These are phyloP conservation scores for Atalantia buxifolia DNA, from an alignment of 345 rosid species.

Conservation along the genomic window DNA sequence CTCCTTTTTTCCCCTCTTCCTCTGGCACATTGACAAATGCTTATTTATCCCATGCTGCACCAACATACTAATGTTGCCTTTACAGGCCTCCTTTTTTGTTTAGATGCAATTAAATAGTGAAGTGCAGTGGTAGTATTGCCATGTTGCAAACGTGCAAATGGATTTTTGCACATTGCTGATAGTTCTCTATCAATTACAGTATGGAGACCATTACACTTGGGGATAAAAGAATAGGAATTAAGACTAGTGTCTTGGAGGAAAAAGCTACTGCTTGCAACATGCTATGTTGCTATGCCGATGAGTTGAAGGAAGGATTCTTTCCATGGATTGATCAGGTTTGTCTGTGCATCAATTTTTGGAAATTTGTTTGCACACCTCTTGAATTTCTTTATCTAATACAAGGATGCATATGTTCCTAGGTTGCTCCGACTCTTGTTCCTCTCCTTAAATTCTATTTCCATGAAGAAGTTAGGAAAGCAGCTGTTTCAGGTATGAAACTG, in stretches of 20 bases:
- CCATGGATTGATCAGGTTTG: conserved; percentile 99
- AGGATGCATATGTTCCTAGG: conserved; percentile 44
- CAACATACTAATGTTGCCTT: neutral
- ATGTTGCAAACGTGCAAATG: neutral
- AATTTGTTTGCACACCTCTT: conserved; percentile 2
- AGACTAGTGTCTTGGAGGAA: conserved; percentile 97
- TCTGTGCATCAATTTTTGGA: conserved; percentile 2
- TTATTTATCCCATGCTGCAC: neutral
- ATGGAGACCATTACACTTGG: conserved; percentile 99
- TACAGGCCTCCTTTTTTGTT: neutral
- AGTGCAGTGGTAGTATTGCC: neutral
- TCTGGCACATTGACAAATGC: neutral
- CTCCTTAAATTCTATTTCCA: conserved; percentile 98
- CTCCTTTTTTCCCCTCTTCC: neutral
- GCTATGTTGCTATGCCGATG: conserved; percentile 99
- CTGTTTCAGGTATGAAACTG: conserved; percentile 84
- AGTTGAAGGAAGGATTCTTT: conserved; percentile 96
- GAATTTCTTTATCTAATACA: neutral
- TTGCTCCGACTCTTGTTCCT: conserved; percentile 93
- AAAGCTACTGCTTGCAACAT: conserved; percentile 99
- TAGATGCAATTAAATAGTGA: neutral
- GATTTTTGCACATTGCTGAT: conserved; percentile 18
- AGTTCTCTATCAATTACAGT: conserved; percentile 41
- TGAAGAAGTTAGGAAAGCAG: conserved; percentile 99
- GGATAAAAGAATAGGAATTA: conserved; percentile 98